Conservation (phyloP, 495 filamentous ascomycete species). For the Talaromyces adpressus region DNA sequence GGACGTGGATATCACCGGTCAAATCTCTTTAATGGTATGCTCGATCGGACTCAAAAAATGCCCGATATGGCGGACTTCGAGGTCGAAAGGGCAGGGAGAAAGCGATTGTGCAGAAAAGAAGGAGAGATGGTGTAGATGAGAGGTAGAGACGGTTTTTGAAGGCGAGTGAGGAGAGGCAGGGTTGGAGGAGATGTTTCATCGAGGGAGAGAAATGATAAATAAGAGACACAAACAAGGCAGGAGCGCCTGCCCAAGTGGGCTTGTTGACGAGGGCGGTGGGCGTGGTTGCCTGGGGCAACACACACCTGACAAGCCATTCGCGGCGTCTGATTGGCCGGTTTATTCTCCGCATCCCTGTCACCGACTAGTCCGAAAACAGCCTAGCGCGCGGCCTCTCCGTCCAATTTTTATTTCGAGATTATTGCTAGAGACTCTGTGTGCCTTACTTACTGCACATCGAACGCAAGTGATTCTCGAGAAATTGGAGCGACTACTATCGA, state of each 20-base stretch:
- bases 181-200: constrained; percentile 1
- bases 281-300: constrained; percentile 6
- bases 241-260: constrained; percentile 3
- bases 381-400: background rate
- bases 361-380: background rate
- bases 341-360: constrained; percentile 6
- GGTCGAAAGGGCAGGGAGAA: background rate
- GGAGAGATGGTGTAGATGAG: background rate
- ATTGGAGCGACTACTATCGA: background rate
- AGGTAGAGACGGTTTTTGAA: constrained; percentile 7
- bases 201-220: background rate
- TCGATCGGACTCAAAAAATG: constrained; percentile 2
- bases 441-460: background rate
- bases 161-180: constrained; percentile 18
- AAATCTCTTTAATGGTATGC: background rate
- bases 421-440: background rate
- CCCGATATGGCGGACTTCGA: background rate
- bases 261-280: constrained; percentile 4
- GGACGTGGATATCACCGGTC: constrained; percentile 9
- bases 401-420: constrained; percentile 2
- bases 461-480: background rate
- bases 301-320: background rate
- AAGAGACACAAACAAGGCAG: background rate
- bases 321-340: background rate
- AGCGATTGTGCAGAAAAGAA: background rate